Percentiles rank a stretch among this genome's conserved stretches.
Evolutionary conservation across 768 basidiomycete species (phyloP).

Genomic region (Lactifluus piperatus): DNA sequence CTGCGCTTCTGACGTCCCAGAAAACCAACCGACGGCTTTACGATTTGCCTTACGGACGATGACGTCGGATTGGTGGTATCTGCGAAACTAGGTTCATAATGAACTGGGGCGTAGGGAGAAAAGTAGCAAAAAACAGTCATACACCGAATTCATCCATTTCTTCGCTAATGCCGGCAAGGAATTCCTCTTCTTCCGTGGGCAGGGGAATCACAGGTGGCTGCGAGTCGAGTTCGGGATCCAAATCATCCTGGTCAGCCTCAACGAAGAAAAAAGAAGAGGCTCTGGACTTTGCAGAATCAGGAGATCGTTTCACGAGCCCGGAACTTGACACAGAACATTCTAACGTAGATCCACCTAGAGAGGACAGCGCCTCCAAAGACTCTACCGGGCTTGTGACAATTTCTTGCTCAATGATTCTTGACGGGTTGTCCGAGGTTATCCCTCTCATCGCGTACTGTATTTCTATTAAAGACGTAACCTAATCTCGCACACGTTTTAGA

Average conservation of each 20-base stretch:
- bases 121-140: not conserved
- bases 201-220: not conserved
- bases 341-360: not conserved
- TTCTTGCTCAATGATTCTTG: not conserved
- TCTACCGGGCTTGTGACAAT: not conserved
- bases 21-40: constrained; percentile 37
- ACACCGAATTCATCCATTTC: constrained; percentile 18
- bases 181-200: constrained; percentile 16
- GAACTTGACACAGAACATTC: not conserved
- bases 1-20: constrained; percentile 34
- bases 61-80: constrained; percentile 45
- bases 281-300: not conserved
- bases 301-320: not conserved
- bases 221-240: not conserved
- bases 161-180: constrained; percentile 5
- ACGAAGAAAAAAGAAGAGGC: constrained; percentile 3
- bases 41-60: constrained; percentile 26
- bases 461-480: constrained; percentile 21
- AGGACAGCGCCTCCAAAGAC: not conserved
- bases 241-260: not conserved
- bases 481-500: not conserved
- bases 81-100: constrained; percentile 32
- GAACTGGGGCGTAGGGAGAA: not conserved
- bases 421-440: not conserved
- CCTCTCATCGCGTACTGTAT: constrained; percentile 17